Evolutionary conservation across 257 asterid genomes (phyloP), one percentile per base, ranked within the genome.

Genomic region (Eucommia ulmoides): DNA sequence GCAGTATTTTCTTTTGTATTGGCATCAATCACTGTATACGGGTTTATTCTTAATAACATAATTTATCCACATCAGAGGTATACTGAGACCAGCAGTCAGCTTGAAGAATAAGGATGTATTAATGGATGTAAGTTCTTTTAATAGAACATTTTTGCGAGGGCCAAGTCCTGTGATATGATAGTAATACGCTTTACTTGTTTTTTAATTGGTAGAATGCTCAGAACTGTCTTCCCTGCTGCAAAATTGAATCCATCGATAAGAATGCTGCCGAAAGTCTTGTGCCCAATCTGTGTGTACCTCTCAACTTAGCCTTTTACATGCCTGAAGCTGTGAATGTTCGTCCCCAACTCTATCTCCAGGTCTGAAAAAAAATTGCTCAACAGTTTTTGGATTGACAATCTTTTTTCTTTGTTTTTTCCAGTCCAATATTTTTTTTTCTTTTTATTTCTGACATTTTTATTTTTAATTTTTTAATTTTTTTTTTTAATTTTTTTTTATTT

Each of bases 341-440:
- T 63, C 77, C 93, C 50, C 86, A 79, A 60, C 49, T 50, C 50
- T 91, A 91, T 74, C 96, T 91, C 50, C 74, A 86, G 98, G 98
- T 89, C 49, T 49, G 67, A 45, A 24, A 23, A 59, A 53, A 41
- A 24, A 26, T 18, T 56, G 26, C 16, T 7, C 41, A 9, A 46
- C 45, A 19, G 19, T 25, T 7, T 51, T 24, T 53, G 41, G 33
- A 25, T 41, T 54, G 23, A 5, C 19, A 49, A 48, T 19, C 19
- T 26, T 54, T 52, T 24, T 18, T 21, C 19, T 42, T 15, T n/a
- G n/a, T n/a, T n/a, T n/a, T n/a, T n/a, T n/a, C n/a, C n/a, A n/a
- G n/a, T n/a, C n/a, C n/a, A n/a, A n/a, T n/a, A 5, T 20, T 45
- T 51, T 19, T 20, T 26, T 54, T 52, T 24, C 17, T 21, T 42